Percentiles rank a stretch among this genome's conserved stretches.
Evolutionary conservation across 352 stramenopile species (phyloP).

Genomic region (Phytophthora crassamura): DNA sequence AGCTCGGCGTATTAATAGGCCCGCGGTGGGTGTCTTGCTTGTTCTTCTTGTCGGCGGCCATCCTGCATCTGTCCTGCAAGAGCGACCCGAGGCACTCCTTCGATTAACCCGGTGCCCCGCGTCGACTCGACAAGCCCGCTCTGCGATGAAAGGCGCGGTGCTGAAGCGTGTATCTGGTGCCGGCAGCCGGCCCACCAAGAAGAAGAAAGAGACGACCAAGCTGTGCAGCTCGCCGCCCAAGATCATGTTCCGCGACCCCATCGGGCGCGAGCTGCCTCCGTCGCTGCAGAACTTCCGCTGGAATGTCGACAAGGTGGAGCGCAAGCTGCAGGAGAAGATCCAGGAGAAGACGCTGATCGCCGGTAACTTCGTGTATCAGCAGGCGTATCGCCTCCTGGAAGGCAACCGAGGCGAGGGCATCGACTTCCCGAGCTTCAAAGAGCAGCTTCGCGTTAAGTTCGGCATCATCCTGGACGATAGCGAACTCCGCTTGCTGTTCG

Average conservation of each 20-base stretch:
- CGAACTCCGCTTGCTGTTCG: constrained; percentile 80
- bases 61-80: constrained; percentile 20
- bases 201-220: constrained; percentile 45
- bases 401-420: constrained; percentile 77
- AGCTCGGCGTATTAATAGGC: constrained; percentile 27
- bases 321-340: constrained; percentile 87
- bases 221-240: constrained; percentile 59
- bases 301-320: constrained; percentile 82
- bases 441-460: constrained; percentile 82
- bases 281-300: constrained; percentile 80
- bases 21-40: neutral
- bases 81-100: constrained; percentile 8
- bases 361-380: constrained; percentile 87
- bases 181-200: constrained; percentile 22
- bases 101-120: constrained; percentile 3
- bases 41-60: constrained; percentile 22
- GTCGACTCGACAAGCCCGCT: neutral
- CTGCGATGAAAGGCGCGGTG: constrained; percentile 49
- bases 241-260: constrained; percentile 67
- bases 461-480: constrained; percentile 78
- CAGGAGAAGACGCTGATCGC: constrained; percentile 87
- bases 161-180: constrained; percentile 39
- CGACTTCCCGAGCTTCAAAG: constrained; percentile 76
- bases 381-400: constrained; percentile 84
- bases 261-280: constrained; percentile 57